Conservation (phyloP, 208 protist genomes). For the Phytomonas francai region DNA sequence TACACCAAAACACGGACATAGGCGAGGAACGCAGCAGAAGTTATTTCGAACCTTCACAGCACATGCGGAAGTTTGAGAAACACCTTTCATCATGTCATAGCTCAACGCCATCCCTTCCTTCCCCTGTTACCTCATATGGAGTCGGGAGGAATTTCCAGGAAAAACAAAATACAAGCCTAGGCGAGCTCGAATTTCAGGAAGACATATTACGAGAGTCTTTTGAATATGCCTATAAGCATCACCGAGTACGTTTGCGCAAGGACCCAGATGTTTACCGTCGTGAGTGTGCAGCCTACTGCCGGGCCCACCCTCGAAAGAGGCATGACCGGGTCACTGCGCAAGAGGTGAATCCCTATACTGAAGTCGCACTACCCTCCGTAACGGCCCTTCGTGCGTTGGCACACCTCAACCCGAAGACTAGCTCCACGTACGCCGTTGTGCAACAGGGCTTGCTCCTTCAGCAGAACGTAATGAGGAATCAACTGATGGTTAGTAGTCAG, state of each 20-base stretch:
- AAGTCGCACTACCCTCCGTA: constrained; percentile 53
- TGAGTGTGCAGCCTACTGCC: constrained; percentile 43
- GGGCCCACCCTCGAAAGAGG: constrained; percentile 26
- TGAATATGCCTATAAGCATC: constrained; percentile 18
- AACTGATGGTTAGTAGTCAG: constrained; percentile 54
- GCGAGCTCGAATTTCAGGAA: neutral
- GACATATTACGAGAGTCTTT: constrained; percentile 30
- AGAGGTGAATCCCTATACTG: constrained; percentile 45
- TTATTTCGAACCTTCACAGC: neutral
- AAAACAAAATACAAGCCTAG: neutral
- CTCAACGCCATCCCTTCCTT: neutral
- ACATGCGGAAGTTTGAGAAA: neutral
- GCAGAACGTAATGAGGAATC: constrained; percentile 37
- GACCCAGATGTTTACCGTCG: constrained; percentile 33
- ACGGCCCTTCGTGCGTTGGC: constrained; percentile 44
- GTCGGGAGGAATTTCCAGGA: neutral
- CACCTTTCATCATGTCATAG: neutral
- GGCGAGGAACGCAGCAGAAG: neutral
- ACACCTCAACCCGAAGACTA: constrained; percentile 15
- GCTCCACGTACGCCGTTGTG: constrained; percentile 27
- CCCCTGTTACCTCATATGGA: neutral
- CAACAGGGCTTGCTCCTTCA: constrained; percentile 50
- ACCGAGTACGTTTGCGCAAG: constrained; percentile 50
- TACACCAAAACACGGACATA: neutral
- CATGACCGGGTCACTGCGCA: constrained; percentile 18